Percentiles rank a stretch among this genome's conserved stretches.
Evolutionary conservation across 495 filamentous ascomycete genomes (phyloP).

Genomic region (Aspergillus ostianus): DNA sequence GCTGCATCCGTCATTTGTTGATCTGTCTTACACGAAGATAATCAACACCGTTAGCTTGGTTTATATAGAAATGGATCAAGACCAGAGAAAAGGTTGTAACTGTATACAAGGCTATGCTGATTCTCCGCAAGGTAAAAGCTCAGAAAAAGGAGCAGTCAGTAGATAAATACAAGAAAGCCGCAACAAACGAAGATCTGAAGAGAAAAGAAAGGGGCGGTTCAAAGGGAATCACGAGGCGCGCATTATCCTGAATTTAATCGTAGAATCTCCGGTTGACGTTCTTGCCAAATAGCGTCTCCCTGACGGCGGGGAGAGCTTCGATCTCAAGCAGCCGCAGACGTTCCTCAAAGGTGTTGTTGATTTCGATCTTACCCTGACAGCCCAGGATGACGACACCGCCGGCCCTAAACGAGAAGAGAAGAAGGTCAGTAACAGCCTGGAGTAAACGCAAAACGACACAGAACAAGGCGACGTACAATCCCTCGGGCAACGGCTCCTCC

Average conservation of each 20-base stretch:
- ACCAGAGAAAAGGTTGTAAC: constrained; percentile 25
- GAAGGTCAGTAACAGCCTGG: constrained; percentile 17
- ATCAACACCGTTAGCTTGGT: neutral
- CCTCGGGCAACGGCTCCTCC: constrained; percentile 74
- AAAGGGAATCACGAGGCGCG: constrained; percentile 14
- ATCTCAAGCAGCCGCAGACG: constrained; percentile 79
- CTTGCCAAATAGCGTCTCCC: constrained; percentile 82
- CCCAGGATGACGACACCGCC: constrained; percentile 82
- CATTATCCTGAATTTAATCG: constrained; percentile 56
- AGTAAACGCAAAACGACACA: neutral
- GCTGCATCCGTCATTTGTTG: neutral
- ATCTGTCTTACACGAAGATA: neutral
- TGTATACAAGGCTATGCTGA: constrained; percentile 21
- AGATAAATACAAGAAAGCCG: constrained; percentile 23
- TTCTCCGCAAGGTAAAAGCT: constrained; percentile 15
- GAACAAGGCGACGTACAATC: constrained; percentile 62
- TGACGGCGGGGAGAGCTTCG: constrained; percentile 79
- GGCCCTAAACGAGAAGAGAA: constrained; percentile 50
- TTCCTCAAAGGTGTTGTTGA: constrained; percentile 97
- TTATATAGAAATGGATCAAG: neutral
- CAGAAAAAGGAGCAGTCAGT: constrained; percentile 10
- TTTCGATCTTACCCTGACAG: constrained; percentile 89
- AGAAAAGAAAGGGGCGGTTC: constrained; percentile 9
- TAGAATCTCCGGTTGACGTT: constrained; percentile 93
- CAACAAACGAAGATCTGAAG: constrained; percentile 1